Conservation (phyloP, 192 early-diverging fungal genomes). For the Coemansia sp. region DNA sequence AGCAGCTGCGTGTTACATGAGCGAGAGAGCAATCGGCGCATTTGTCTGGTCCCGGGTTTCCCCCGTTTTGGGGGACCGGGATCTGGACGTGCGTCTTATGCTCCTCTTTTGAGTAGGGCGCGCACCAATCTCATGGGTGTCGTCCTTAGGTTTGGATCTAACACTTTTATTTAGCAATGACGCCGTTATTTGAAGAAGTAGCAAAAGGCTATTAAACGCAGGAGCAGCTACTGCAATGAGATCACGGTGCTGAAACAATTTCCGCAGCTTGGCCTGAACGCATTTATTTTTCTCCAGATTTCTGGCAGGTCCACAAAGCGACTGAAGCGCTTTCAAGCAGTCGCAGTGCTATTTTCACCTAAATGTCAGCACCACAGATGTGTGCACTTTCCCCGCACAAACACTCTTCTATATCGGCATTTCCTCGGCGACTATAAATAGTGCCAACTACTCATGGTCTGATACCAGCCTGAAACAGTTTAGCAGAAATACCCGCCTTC, state of each 20-base stretch:
- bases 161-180: constrained; percentile 12
- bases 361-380: neutral
- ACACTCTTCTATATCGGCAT: neutral
- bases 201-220: neutral
- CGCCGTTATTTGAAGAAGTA: neutral
- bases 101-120: constrained; percentile 56
- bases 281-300: neutral
- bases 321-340: neutral
- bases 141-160: constrained; percentile 57
- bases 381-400: neutral
- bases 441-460: neutral
- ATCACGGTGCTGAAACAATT: neutral
- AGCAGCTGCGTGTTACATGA: constrained; percentile 50
- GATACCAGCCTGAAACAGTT: neutral
- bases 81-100: constrained; percentile 28
- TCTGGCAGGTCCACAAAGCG: neutral
- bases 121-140: constrained; percentile 20
- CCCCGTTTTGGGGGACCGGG: constrained; percentile 51
- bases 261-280: neutral
- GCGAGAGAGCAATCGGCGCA: constrained; percentile 45
- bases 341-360: neutral
- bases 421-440: neutral
- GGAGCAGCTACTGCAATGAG: neutral
- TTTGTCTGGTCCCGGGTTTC: constrained; percentile 16
- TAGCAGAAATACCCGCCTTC: neutral